These are phyloP conservation scores for Tolypocladium ovalisporum DNA, from an alignment of 2,329 filamentous ascomycete species.

Conservation along the genomic window DNA sequence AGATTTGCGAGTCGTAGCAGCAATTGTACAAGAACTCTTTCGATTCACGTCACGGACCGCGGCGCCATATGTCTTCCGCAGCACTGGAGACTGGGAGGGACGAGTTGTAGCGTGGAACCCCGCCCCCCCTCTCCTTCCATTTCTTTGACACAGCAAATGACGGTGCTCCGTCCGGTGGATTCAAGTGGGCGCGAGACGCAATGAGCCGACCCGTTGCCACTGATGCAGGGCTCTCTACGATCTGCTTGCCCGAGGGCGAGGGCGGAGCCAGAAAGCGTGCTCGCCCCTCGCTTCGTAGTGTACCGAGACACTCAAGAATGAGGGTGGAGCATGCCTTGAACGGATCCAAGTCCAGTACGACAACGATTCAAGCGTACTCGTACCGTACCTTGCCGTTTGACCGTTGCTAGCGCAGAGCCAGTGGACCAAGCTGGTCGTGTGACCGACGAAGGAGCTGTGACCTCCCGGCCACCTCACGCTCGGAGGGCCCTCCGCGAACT, in stretches of 20 bases:
- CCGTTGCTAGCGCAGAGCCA: neutral
- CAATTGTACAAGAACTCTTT: constrained; percentile 1
- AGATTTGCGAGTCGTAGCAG: neutral
- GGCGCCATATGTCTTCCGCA: neutral
- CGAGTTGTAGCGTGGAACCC: neutral
- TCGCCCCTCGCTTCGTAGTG: neutral
- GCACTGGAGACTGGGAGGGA: neutral
- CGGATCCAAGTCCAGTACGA: no score
- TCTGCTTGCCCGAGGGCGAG: neutral
- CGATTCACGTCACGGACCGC: neutral
- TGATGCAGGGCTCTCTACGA: neutral
- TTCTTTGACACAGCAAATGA: no score
- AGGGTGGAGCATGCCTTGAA: no score
- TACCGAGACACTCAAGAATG: neutral
- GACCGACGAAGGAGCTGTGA: no score
- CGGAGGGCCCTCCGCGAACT: neutral
- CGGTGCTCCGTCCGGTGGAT: no score
- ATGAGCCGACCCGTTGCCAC: neutral
- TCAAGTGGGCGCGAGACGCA: neutral
- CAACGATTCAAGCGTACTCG: no score
- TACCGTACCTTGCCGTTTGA: no score
- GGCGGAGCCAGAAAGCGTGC: neutral
- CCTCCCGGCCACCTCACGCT: no score
- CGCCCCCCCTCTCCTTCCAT: no score
- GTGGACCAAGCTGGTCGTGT: neutral